Base-by-base conservation (phyloP, 352 stramenopile genomes). In the Elongisporangium undulatum region DNA sequence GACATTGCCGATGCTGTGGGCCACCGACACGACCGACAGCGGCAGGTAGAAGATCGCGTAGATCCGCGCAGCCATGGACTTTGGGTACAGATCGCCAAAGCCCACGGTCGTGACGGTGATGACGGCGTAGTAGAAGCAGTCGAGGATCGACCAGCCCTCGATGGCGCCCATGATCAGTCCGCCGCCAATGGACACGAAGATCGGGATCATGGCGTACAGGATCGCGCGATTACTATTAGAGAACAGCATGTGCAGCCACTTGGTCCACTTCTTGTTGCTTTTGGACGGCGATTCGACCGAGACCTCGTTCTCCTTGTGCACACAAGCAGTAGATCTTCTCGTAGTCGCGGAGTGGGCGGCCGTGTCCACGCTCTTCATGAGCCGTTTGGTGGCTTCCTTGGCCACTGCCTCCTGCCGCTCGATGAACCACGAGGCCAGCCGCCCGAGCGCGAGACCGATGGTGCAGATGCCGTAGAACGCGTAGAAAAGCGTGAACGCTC, bases 51-150 rank as follows among this genome's bases (percentile, higher is more conserved):
- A 79, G 29, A 98, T 91, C 48, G 82, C 79, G 58, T 90, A 97
- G 45, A 96, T 68, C 54, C 82, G 79, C 0, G 74, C 80, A 15
- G 45, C 59, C 39, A 81, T 16, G 7, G 70, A 86, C 39, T 74
- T 82, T n/a, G 90, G 85, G 4, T 66, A 79, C 15, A 90, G 60
- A 67, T 96, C 89, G 3, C 84, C 87, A 67, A 94, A 97, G 23
- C 88, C 89, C 6, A 96, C 77, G 7, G 85, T 97, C 16, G 92
- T 97, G 34, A 98, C 73, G 0, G 90, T 96, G 38, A 97, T 90
- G 53, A 96, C 65, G 15, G 79, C 84, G 71, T 97, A 98, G 60
- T 98, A 98, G 52, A 98, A 82, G 56, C 86, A 89, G 75, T 98
- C 92, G 19, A 97, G 67, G 4, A 86, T 22, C 4, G 73, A 65